Percentiles rank a stretch among this genome's conserved stretches.
Conservation (phyloP, 164 flowering plant species). For the Malania oleifera region DNA sequence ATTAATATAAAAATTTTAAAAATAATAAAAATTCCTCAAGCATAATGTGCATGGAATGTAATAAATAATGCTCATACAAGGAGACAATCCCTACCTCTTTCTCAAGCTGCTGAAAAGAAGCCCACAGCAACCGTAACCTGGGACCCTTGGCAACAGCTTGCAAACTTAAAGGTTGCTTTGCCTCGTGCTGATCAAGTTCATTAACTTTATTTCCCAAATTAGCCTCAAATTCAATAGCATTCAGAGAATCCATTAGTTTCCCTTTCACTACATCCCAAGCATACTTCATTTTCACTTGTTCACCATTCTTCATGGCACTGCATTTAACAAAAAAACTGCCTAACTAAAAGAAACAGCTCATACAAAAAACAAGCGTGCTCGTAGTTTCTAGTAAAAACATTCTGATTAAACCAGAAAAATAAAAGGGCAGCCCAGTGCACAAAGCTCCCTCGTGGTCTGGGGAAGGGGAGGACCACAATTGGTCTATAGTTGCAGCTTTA, state of each 20-base stretch:
- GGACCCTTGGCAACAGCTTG: constrained; percentile 70
- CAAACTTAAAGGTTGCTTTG: constrained; percentile 57
- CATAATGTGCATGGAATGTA: background rate
- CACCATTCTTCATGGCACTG: constrained; percentile 42
- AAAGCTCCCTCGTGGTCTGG: too few relatives aligned
- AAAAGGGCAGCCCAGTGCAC: too few relatives aligned
- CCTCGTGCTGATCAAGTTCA: constrained; percentile 28
- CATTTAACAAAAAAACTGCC: constrained; percentile 16
- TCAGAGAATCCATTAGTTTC: constrained; percentile 64
- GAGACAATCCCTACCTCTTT: constrained; percentile 66
- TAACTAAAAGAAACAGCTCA: constrained; percentile 9
- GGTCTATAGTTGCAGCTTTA: too few relatives aligned
- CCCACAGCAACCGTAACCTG: constrained; percentile 69
- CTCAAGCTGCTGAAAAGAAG: constrained; percentile 64
- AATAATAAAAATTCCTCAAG: too few relatives aligned
- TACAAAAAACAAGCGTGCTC: constrained; percentile 3
- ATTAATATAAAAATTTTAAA: too few relatives aligned
- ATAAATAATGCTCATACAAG: constrained; percentile 9
- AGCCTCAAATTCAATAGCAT: constrained; percentile 34
- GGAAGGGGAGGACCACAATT: too few relatives aligned
- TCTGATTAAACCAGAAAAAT: too few relatives aligned
- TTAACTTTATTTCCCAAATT: constrained; percentile 26
- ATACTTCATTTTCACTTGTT: constrained; percentile 27
- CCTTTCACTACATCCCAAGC: constrained; percentile 64
- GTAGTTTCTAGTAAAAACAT: too few relatives aligned